Evolutionary conservation across 192 early-diverging fungal genomes (phyloP), one percentile per base, ranked within the genome.

Genomic region (Kickxella alabastrina): DNA sequence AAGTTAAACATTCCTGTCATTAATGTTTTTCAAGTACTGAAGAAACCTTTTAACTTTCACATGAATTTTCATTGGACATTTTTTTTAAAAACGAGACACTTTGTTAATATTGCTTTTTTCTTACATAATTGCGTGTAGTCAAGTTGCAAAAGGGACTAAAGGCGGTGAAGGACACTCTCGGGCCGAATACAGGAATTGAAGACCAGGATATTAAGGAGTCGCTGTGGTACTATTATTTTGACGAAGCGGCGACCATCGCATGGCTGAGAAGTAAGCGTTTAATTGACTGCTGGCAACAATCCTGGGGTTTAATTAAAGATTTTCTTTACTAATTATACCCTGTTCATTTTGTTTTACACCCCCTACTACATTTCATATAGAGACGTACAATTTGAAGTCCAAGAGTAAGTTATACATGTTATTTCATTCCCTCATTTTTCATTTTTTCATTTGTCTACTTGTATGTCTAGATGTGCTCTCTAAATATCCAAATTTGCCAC

Each of bases 151-250:
- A 77, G 10, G 83, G 85, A 8, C 58, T 82, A 28, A 68, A 73
- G 34, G 65, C 83, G 17, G 81, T 91, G 22, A 78, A 67, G 57
- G 54, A 44, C 12, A 66, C 87, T 19, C 66, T 91, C 12, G 91
- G 87, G 17, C 50, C 62, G 0, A 62, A 74, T 15, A 70, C 75
- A 6, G 58, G 52, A 13, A 63, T 93, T 12, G 54, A 79, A 15
- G 77, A 82, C 52, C 62, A 74, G 35, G 83, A 87, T 42, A 89
- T 93, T 14, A 79, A 80, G 55, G 80, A 83, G 41, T 69, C 85
- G 19, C 68, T 93, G 43, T 84, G 83, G 80, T 72, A 87, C 54
- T 81, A 85, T 46, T 87, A 85, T 56, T 87, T 86, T 65, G 83
- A 93, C 54, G 63, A 68, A 13, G 75, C 81, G 27, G 61, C 85